phyloP scores from a whole-genome alignment of 257 asterid genomes.

The Solanum sejunctum region DNA sequence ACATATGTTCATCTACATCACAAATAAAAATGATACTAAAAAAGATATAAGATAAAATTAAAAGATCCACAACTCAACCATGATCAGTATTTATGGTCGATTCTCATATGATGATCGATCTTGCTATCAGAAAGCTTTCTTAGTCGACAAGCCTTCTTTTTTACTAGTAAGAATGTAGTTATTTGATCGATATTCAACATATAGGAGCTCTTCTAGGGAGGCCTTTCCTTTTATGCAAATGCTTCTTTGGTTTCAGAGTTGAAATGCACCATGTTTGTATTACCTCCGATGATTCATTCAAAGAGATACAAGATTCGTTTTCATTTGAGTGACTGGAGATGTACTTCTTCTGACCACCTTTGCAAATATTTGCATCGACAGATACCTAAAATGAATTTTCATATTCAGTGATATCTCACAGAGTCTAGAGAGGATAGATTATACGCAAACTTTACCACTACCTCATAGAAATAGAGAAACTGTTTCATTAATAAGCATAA shows the following conservation, averaged over 20 bases:
- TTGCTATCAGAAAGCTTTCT: neutral
- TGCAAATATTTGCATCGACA: conserved; percentile 1
- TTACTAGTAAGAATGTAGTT: neutral
- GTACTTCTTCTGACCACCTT: conserved; percentile 2
- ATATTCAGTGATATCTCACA: too few relatives aligned
- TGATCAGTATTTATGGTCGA: neutral
- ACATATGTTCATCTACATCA: neutral
- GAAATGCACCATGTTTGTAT: conserved; percentile 31
- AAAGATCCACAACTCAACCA: neutral
- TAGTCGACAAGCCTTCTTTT: too few relatives aligned
- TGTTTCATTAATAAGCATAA: neutral
- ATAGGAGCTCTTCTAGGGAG: conserved; percentile 55
- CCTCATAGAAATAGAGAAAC: too few relatives aligned
- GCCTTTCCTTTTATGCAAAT: conserved; percentile 48
- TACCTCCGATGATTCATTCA: conserved; percentile 33
- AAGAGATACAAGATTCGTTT: conserved; percentile 14
- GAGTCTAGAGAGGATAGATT: too few relatives aligned
- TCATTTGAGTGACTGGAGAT: conserved; percentile 10
- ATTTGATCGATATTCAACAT: neutral
- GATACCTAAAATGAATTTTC: conserved; percentile 23
- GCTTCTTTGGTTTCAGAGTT: conserved; percentile 29
- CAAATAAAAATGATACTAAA: neutral
- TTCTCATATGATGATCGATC: neutral
- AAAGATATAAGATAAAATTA: neutral
- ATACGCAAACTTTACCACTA: too few relatives aligned